Percentiles rank a stretch among this genome's conserved stretches.
Conservation (phyloP, 768 basidiomycete genomes). For the Mycena crocata region DNA sequence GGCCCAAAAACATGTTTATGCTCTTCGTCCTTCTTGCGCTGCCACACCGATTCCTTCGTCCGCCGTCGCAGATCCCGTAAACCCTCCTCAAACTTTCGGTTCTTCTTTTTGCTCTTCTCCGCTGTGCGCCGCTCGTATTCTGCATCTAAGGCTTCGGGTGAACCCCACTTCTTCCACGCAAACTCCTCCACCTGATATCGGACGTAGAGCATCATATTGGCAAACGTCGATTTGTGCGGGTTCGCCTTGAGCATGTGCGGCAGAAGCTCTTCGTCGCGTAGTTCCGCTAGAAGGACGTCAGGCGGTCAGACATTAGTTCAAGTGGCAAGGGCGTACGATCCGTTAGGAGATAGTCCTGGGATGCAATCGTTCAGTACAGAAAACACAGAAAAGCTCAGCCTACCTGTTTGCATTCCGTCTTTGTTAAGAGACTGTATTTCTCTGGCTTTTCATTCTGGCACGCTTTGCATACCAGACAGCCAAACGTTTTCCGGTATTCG, state of each 20-base stretch:
- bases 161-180: slow-evolving; percentile 99
- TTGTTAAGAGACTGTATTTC: slow-evolving; percentile 94
- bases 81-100: slow-evolving; percentile 94
- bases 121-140: slow-evolving; percentile 84
- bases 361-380: not conserved
- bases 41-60: slow-evolving; percentile 92
- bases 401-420: slow-evolving; percentile 90
- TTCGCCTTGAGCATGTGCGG: slow-evolving; percentile 96
- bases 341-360: slow-evolving; percentile 92
- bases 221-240: slow-evolving; percentile 93
- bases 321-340: slow-evolving; percentile 69
- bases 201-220: slow-evolving; percentile 99
- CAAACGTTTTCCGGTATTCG: slow-evolving; percentile 83
- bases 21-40: slow-evolving; percentile 85
- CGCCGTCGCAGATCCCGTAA: slow-evolving; percentile 84
- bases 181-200: slow-evolving; percentile 95
- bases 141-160: slow-evolving; percentile 87
- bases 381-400: not conserved
- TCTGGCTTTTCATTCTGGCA: slow-evolving; percentile 93
- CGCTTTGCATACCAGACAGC: slow-evolving; percentile 85
- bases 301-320: slow-evolving; percentile 14
- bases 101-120: slow-evolving; percentile 91
- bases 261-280: slow-evolving; percentile 90
- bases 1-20: slow-evolving; percentile 88
- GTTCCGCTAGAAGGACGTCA: slow-evolving; percentile 71